phyloP scores from a whole-genome alignment of 83 land plant species.

The Thuja plicata region DNA sequence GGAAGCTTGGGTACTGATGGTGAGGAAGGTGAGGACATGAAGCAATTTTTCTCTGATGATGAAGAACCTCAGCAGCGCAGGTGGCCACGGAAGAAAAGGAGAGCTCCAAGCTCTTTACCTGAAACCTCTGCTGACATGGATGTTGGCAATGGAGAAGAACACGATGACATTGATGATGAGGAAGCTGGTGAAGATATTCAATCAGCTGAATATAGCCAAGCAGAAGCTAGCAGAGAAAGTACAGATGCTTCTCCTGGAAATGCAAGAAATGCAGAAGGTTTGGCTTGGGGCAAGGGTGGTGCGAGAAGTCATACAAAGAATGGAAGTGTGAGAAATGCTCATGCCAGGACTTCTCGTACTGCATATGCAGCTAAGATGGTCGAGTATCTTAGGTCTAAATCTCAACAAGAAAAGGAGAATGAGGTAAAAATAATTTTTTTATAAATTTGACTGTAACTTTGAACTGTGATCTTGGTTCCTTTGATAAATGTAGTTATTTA shows the following conservation, averaged over 20 bases:
- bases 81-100: slow-evolving; percentile 35
- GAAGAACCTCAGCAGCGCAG: slow-evolving; percentile 48
- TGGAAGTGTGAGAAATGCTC: slow-evolving; percentile 8
- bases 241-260: slow-evolving; percentile 14
- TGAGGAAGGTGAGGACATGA: slow-evolving; percentile 46
- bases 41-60: slow-evolving; percentile 52
- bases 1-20: slow-evolving; percentile 36
- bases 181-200: slow-evolving; percentile 2
- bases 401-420: neutral
- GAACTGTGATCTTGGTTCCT: neutral
- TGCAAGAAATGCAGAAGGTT: slow-evolving; percentile 10
- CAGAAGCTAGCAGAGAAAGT: neutral
- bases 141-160: slow-evolving; percentile 15
- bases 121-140: slow-evolving; percentile 15
- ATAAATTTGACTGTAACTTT: neutral
- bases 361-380: slow-evolving; percentile 8
- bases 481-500: neutral
- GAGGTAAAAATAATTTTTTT: neutral
- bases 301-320: slow-evolving; percentile 5
- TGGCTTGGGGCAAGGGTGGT: slow-evolving; percentile 11
- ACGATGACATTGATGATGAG: slow-evolving; percentile 7
- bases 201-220: slow-evolving; percentile 11
- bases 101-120: slow-evolving; percentile 28
- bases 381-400: neutral
- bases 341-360: neutral